phyloP scores from a whole-genome alignment of 352 stramenopile species.

The Stramenopiles sp. region DNA sequence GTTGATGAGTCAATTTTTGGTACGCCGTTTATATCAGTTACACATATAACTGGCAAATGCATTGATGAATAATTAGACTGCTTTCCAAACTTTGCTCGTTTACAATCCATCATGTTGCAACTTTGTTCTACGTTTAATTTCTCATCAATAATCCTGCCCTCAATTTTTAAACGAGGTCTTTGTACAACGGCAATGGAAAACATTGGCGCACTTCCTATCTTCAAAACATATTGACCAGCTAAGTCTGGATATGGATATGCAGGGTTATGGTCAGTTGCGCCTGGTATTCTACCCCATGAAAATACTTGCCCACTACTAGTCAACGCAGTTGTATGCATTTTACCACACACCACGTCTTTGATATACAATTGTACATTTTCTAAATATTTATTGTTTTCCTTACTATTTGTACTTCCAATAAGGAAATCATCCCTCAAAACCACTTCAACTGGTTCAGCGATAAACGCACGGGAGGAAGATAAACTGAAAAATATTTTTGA shows the following conservation, averaged over 20 bases:
- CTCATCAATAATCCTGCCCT: not conserved
- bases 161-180: not conserved
- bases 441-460: not conserved
- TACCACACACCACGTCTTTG: not conserved
- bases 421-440: not conserved
- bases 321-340: constrained; percentile 1
- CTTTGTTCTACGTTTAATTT: not conserved
- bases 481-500: not conserved
- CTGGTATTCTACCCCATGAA: not conserved
- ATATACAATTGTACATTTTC: not conserved
- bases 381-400: not conserved
- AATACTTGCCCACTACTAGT: not conserved
- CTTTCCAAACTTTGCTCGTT: constrained; percentile 5
- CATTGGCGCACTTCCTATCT: not conserved
- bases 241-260: not conserved
- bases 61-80: constrained; percentile 4
- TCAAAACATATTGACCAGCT: not conserved
- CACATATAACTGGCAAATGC: not conserved
- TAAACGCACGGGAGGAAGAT: not conserved
- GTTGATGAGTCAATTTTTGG: too few relatives aligned
- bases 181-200: constrained; percentile 6
- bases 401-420: not conserved
- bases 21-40: not conserved
- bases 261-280: not conserved
- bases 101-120: not conserved